These are phyloP conservation scores for Dissophora ornata DNA, from an alignment of 192 early-diverging fungal genomes.

Conservation along the genomic window DNA sequence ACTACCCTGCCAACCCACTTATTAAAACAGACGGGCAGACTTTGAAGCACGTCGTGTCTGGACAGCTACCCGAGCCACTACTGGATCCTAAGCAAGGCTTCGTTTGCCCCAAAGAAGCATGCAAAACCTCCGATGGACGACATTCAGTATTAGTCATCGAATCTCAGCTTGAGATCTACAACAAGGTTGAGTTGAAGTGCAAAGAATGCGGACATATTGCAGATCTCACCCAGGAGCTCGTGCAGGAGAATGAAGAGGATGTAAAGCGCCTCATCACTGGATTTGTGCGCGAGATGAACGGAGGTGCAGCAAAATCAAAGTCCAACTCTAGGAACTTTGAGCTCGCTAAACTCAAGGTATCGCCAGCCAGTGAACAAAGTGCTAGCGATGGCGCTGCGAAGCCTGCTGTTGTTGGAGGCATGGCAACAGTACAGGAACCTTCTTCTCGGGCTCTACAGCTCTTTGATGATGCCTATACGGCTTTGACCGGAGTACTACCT, in stretches of 20 bases:
- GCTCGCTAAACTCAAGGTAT: conserved; percentile 15
- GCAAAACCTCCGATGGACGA: not conserved
- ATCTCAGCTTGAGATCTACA: conserved; percentile 35
- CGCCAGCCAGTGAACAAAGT: not conserved
- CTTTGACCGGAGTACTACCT: conserved; percentile 23
- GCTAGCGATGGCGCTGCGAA: not conserved
- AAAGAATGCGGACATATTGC: conserved; percentile 2
- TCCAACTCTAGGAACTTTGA: conserved; percentile 37
- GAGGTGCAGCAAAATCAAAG: not conserved
- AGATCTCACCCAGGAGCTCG: conserved; percentile 37
- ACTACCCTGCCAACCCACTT: conserved; percentile 33
- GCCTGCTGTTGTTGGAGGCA: conserved; percentile 17
- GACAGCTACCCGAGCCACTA: not conserved
- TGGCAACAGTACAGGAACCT: conserved; percentile 33
- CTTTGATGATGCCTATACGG: conserved; percentile 26
- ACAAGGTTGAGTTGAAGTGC: conserved; percentile 31
- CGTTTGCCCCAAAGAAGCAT: conserved; percentile 23
- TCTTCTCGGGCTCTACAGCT: conserved; percentile 19
- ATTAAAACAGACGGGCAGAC: conserved; percentile 1
- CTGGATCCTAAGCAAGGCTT: conserved; percentile 41
- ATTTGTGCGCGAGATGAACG: conserved; percentile 45
- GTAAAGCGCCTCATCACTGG: conserved; percentile 8
- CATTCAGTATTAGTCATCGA: conserved; percentile 18
- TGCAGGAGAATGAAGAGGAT: conserved; percentile 33
- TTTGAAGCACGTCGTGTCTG: conserved; percentile 1